Evolutionary conservation across 2,329 filamentous ascomycete genomes (phyloP).

Genomic region (Alternaria sp.): DNA sequence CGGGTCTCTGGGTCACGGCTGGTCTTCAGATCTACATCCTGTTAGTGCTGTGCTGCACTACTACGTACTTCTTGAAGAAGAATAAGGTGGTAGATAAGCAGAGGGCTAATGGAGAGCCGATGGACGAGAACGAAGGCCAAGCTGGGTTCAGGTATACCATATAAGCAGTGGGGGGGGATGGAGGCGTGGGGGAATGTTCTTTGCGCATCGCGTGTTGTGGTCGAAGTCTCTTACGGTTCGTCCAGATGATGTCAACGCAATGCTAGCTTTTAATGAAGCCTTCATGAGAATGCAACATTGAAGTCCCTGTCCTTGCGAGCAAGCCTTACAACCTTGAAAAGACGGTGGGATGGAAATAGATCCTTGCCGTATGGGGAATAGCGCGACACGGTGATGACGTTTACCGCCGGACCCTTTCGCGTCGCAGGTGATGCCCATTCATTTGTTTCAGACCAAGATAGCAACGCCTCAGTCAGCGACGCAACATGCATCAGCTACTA

Average conservation of each 20-base stretch:
- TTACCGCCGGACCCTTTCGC: neutral
- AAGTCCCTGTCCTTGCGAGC: neutral
- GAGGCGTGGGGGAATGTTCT: neutral
- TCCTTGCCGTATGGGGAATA: neutral
- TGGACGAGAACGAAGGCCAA: constrained; percentile 25
- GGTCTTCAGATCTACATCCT: constrained; percentile 29
- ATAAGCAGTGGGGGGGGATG: neutral
- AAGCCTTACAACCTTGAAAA: neutral
- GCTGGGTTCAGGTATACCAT: constrained; percentile 27
- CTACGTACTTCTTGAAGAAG: constrained; percentile 19
- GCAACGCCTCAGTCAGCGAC: constrained; percentile 14
- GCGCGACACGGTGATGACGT: constrained; percentile 1
- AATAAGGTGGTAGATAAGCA: constrained; percentile 23
- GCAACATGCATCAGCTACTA: constrained; percentile 12
- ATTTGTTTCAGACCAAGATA: constrained; percentile 9
- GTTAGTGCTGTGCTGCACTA: constrained; percentile 14
- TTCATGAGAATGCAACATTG: neutral
- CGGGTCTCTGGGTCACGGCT: constrained; percentile 27
- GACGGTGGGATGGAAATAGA: neutral
- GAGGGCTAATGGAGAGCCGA: constrained; percentile 16
- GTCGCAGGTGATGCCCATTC: constrained; percentile 6
- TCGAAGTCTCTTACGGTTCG: neutral
- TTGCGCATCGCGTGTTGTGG: neutral
- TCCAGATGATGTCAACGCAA: neutral
- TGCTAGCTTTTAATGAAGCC: neutral